phyloP scores from a whole-genome alignment of 208 protist species.

The Leishmania guyanensis region DNA sequence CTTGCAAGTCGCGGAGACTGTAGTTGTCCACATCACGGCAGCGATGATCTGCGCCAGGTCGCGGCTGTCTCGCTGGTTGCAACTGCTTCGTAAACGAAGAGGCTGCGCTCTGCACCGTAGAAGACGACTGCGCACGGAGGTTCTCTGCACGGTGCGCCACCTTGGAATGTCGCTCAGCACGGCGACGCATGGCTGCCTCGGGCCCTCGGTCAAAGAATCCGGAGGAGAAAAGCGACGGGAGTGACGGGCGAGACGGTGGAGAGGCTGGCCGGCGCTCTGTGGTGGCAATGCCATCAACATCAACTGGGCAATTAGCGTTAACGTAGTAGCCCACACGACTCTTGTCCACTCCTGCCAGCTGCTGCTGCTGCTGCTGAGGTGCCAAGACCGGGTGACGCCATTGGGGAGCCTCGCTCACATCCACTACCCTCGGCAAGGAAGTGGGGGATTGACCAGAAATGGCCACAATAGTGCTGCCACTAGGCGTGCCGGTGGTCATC shows the following conservation, averaged over 20 bases:
- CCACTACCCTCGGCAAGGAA: background rate
- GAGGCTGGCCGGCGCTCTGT: background rate
- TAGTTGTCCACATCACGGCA: background rate
- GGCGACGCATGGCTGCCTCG: background rate
- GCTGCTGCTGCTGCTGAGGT: background rate
- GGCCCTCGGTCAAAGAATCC: background rate
- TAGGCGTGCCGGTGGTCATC: background rate
- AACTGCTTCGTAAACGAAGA: background rate
- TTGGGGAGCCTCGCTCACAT: background rate
- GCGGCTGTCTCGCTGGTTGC: background rate
- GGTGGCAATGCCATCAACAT: background rate
- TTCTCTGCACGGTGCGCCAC: background rate
- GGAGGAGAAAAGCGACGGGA: background rate
- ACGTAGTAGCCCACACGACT: background rate
- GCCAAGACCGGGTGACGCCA: background rate
- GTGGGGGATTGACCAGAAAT: background rate
- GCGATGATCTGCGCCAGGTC: background rate
- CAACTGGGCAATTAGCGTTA: no score
- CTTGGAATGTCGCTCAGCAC: background rate
- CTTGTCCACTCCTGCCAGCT: background rate
- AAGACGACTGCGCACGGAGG: background rate
- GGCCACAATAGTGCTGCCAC: background rate
- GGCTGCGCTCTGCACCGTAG: background rate
- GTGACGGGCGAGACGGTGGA: background rate
- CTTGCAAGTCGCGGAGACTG: conserved; percentile 24